Base-by-base conservation (phyloP, 1,284 basidiomycete genomes). In the Ceratobasidium sp. region DNA sequence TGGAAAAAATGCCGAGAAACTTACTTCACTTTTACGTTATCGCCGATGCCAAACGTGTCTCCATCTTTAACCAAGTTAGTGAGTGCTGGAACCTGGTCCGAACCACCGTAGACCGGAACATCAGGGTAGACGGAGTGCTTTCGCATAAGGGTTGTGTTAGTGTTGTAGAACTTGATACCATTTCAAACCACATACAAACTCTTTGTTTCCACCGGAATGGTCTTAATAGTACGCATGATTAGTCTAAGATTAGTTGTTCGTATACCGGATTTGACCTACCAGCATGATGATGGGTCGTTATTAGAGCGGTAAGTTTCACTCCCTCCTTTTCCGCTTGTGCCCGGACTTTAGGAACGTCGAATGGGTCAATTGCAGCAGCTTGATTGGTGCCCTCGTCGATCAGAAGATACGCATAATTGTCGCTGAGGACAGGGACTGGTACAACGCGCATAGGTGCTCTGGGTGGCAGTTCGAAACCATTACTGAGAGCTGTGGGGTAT, bases 361-460 rank as follows among this genome's bases (percentile, higher is more conserved):
- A 98, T 6, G 63, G 84, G 75, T 85, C 85, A 1, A 86, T 83
- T 11, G 84, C 94, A 0, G 93, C 94, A 0, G 93, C 94, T 78
- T 89, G 88, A 68, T 89, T 90, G 7, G 90, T 87, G 0, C 85
- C 81, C 63, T 92, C 89, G 83, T 96, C 95, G 78, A 95, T 85
- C 83, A 97, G 85, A 49, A 97, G 88, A 83, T 97, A 97, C 69
- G 94, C 94, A 84, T 96, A 96, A 84, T 97, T 97, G 83, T 96
- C 94, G 35, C 90, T 86, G 78, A 92, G 89, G 64, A 95, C 92
- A 53, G 90, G 92, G 5, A 95, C 89, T 1, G 94, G 90, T 23
- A 94, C 84, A 82, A 95, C 87, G 81, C 89, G 89, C 93, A 95
- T 94, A 51, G 60, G 33, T 74, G 20, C 33, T 63, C 69, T 74